Base-by-base conservation (phyloP, 345 rosid species). In the Melaleuca quinquenervia region DNA sequence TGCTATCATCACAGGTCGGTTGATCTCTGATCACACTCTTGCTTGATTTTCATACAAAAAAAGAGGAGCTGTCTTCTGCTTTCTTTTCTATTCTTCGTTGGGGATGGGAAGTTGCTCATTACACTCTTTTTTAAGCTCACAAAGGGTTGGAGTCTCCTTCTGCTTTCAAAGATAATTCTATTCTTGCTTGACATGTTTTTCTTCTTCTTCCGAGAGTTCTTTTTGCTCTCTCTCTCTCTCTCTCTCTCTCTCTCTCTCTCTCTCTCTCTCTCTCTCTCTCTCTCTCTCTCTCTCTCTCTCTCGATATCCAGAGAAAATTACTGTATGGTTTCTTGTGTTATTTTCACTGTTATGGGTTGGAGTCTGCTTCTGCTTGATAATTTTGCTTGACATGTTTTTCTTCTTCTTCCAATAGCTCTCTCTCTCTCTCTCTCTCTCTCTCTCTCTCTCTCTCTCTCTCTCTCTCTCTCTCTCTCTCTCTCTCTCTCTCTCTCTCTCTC, bases 1-100 rank as follows among this genome's bases (percentile, higher is more conserved):
- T 82, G 97, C 96, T 36, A 91, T 95, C 49, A 85, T 95, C 91
- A 95, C 96, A 21, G 97, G 97, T 94, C 10, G 82, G 87, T 45
- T 60, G 3, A 29, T 88, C 36, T 21, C 48, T 48, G 13, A 5
- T 84, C 78, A 18, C 22, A n/a, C 48, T 27, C n/a, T 60, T n/a
- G 50, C 44, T 16, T 20, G 41, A 64, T 84, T 58, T 49, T 24
- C n/a, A 20, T 50, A 70, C 26, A 5, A 18, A 18, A 70, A 70
- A 70, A 36, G 11, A 70, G 24, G n/a, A 20, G 24, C 16, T 15
- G 15, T 62, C 56, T 85, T 70, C 75, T 32, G 24, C 12, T 48
- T 1, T 21, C 24, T 64, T 41, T 51, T 7, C 18, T 50, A 87
- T 82, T 88, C 41, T 88, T 86, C 27, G 50, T 85, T 58, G 24